These are phyloP conservation scores for Theobroma grandiflorum DNA, from an alignment of 441 rosid species.

Conservation along the genomic window DNA sequence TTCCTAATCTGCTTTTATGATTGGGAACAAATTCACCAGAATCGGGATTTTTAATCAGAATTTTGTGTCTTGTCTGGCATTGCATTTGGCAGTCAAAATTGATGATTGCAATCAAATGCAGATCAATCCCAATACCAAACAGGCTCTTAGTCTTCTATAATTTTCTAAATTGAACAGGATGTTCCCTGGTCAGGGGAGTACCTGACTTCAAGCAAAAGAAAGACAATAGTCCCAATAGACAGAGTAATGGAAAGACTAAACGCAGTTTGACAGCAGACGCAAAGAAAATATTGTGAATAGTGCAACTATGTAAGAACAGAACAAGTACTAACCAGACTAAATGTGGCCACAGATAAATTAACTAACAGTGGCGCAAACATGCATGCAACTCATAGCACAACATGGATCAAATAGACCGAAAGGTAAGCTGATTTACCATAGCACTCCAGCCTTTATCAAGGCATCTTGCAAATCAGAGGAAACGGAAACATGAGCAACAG, in stretches of 20 bases:
- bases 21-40: too few species aligned
- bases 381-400: conserved; percentile 4
- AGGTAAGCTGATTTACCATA: conserved; percentile 67
- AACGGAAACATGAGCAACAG: conserved; percentile 85
- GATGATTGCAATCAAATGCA: too few species aligned
- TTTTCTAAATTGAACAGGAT: conserved; percentile 3
- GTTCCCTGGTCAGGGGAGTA: background rate
- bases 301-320: conserved; percentile 12
- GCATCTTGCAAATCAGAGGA: conserved; percentile 87
- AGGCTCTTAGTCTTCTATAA: background rate
- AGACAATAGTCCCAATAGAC: conserved; percentile 13
- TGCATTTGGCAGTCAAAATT: too few species aligned
- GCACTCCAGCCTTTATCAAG: conserved; percentile 89
- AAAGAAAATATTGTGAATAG: conserved; percentile 14
- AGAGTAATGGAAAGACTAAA: background rate
- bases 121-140: too few species aligned
- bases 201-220: background rate
- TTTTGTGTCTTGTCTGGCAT: too few species aligned
- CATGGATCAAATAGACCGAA: conserved; percentile 1
- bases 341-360: conserved; percentile 1
- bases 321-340: background rate
- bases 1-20: too few species aligned
- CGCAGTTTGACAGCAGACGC: background rate
- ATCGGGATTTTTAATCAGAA: too few species aligned
- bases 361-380: conserved; percentile 1